Percentiles rank a stretch among this genome's conserved stretches.
phyloP scores from a whole-genome alignment of 805 yeast species.

The Sugiyamaella boreocaroliniensis region DNA sequence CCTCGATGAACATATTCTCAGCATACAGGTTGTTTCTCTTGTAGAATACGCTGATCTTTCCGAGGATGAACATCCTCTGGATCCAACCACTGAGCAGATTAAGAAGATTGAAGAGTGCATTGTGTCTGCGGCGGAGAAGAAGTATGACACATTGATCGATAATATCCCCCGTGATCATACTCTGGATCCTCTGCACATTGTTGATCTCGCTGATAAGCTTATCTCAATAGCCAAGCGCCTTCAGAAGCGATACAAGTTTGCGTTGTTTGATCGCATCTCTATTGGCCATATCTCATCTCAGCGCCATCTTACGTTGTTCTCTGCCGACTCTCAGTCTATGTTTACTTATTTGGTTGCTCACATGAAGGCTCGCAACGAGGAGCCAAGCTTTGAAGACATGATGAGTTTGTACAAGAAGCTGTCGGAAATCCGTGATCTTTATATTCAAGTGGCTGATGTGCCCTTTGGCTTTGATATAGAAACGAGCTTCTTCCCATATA shows the following conservation, averaged over 20 bases:
- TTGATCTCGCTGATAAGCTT: constrained; percentile 49
- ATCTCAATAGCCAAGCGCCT: constrained; percentile 43
- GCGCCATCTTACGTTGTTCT: constrained; percentile 27
- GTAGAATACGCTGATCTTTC: constrained; percentile 38
- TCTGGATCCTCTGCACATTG: constrained; percentile 48
- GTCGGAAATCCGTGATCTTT: constrained; percentile 46
- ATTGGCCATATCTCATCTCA: constrained; percentile 37
- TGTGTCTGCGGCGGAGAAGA: constrained; percentile 36
- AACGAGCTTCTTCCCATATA: constrained; percentile 43
- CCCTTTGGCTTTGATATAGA: constrained; percentile 53
- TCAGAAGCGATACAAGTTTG: constrained; percentile 54
- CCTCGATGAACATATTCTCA: constrained; percentile 44
- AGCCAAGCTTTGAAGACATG: constrained; percentile 46
- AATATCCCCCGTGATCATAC: constrained; percentile 55
- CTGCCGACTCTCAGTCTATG: constrained; percentile 32
- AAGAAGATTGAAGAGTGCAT: constrained; percentile 29
- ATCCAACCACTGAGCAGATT: constrained; percentile 36
- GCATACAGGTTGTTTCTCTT: not conserved
- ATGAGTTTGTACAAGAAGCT: constrained; percentile 49
- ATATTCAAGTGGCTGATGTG: constrained; percentile 35
- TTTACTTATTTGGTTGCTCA: constrained; percentile 25
- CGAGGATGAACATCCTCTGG: constrained; percentile 23
- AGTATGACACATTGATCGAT: constrained; percentile 39
- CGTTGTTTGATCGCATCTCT: constrained; percentile 52
- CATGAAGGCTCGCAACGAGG: constrained; percentile 18